phyloP scores from a whole-genome alignment of 1,284 basidiomycete genomes.

The Ganoderma boninense region DNA sequence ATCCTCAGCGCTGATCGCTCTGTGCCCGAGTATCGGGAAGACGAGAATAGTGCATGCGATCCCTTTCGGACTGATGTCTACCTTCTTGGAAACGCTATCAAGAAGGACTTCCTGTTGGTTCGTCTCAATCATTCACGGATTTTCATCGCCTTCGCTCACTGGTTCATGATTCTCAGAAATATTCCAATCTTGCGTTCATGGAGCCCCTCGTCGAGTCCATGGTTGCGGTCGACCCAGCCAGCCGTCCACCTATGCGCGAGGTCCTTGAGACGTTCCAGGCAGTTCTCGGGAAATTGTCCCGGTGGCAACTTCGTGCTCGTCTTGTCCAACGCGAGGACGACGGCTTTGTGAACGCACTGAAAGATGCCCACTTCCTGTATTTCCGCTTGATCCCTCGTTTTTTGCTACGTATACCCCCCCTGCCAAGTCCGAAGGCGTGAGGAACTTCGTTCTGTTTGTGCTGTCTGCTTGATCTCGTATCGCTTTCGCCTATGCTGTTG shows the following conservation, averaged over 20 bases:
- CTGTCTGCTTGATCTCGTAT: not conserved
- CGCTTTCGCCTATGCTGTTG: not conserved
- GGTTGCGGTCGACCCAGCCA: not conserved
- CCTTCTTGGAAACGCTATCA: conserved; percentile 38
- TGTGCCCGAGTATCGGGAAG: conserved; percentile 23
- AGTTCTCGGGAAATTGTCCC: not conserved
- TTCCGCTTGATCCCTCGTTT: not conserved
- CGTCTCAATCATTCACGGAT: not conserved
- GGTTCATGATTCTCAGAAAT: not conserved
- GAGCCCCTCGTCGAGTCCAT: conserved; percentile 4
- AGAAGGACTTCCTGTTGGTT: conserved; percentile 35
- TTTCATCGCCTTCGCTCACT: no score
- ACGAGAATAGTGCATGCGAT: conserved; percentile 24
- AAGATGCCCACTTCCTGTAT: not conserved
- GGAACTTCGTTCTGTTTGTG: not conserved
- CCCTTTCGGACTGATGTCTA: conserved; percentile 43
- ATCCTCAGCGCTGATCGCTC: conserved; percentile 42
- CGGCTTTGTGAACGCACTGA: not conserved
- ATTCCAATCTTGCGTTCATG: conserved; percentile 8
- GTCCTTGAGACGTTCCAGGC: not conserved
- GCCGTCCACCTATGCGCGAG: not conserved
- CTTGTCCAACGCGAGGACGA: not conserved
- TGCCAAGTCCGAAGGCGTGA: not conserved
- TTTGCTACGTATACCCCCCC: not conserved
- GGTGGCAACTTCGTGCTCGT: not conserved